Evolutionary conservation across 2,329 filamentous ascomycete species (phyloP).

Genomic region (Chaetothyriales sp.): DNA sequence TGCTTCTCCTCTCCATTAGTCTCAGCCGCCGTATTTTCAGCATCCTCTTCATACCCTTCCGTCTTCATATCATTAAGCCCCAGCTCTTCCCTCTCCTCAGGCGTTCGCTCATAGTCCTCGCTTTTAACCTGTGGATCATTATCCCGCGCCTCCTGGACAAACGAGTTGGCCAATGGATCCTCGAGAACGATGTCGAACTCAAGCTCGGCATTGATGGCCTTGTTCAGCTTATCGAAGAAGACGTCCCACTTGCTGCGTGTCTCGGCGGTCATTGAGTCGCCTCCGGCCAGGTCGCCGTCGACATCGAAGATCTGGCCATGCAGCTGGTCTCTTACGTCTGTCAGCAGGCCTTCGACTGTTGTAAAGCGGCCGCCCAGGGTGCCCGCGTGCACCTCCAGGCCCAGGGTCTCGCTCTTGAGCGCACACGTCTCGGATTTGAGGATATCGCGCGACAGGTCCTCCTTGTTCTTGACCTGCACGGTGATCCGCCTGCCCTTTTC

Average conservation of each 20-base stretch:
- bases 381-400: slow-evolving; percentile 75
- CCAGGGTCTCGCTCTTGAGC: slow-evolving; percentile 72
- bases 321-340: slow-evolving; percentile 81
- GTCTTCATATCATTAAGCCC: slow-evolving; percentile 52
- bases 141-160: slow-evolving; percentile 71
- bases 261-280: slow-evolving; percentile 57
- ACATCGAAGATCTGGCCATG: slow-evolving; percentile 73
- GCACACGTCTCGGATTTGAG: slow-evolving; percentile 90
- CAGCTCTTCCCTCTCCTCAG: slow-evolving; percentile 85
- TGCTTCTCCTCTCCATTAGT: neutral
- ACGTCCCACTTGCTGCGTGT: slow-evolving; percentile 59
- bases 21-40: neutral
- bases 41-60: neutral
- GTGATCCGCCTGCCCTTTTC: slow-evolving; percentile 72
- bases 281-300: slow-evolving; percentile 42
- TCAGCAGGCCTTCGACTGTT: slow-evolving; percentile 84
- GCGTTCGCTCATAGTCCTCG: slow-evolving; percentile 73
- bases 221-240: slow-evolving; percentile 65
- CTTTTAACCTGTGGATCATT: slow-evolving; percentile 63
- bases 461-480: slow-evolving; percentile 50
- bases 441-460: slow-evolving; percentile 79
- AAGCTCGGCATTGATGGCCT: slow-evolving; percentile 63
- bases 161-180: slow-evolving; percentile 83
- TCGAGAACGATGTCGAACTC: slow-evolving; percentile 71
- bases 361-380: slow-evolving; percentile 94